Conservation (phyloP, 768 basidiomycete genomes). For the Pholiota microspora region DNA sequence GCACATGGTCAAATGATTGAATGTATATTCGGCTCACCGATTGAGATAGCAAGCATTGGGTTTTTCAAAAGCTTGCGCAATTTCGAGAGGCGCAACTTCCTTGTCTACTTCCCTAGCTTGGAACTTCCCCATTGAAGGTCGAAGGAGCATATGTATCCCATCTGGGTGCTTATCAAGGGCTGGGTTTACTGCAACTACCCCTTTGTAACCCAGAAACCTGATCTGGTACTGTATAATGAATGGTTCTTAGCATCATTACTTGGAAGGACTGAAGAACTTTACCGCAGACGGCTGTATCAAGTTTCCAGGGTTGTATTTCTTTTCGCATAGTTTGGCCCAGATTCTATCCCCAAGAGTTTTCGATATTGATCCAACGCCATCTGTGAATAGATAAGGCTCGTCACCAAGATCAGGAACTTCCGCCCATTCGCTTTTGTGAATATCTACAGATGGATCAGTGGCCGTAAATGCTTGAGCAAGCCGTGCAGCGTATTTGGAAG, state of each 20-base stretch:
- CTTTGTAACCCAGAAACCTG: constrained; percentile 82
- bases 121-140: constrained; percentile 79
- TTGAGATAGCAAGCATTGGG: constrained; percentile 72
- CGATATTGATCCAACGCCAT: constrained; percentile 82
- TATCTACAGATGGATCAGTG: constrained; percentile 69
- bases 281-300: constrained; percentile 59
- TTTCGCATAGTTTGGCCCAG: constrained; percentile 52
- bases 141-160: constrained; percentile 66
- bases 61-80: constrained; percentile 58
- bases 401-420: constrained; percentile 54
- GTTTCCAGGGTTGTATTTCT: constrained; percentile 31
- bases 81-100: constrained; percentile 64
- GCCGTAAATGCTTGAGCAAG: constrained; percentile 83
- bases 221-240: constrained; percentile 61
- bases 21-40: constrained; percentile 39
- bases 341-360: constrained; percentile 53
- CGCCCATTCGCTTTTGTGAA: constrained; percentile 59
- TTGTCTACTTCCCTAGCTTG: constrained; percentile 37
- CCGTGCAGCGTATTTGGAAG: constrained; percentile 83
- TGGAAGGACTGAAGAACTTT: constrained; percentile 20
- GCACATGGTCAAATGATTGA: too few species aligned
- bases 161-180: constrained; percentile 39
- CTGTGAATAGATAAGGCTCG: constrained; percentile 53
- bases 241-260: constrained; percentile 5
- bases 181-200: constrained; percentile 69